These are phyloP conservation scores for Carex myosuroides DNA, from an alignment of 176 grass and related monocot genomes.

Conservation along the genomic window DNA sequence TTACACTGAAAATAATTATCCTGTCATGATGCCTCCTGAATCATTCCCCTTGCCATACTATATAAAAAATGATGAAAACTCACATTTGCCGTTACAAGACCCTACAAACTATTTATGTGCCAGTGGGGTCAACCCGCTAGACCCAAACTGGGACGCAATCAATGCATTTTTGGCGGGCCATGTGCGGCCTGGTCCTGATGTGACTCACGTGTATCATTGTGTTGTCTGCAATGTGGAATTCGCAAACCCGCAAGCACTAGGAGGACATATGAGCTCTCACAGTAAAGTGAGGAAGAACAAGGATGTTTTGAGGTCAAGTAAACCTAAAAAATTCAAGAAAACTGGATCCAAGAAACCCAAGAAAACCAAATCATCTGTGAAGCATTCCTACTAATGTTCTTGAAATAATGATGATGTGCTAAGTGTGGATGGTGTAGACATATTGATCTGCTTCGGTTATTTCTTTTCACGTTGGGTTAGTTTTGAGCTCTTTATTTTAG, in stretches of 20 bases:
- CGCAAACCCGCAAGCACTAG: slow-evolving; percentile 24
- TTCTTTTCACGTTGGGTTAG: not conserved
- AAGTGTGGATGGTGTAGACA: not conserved
- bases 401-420: not conserved
- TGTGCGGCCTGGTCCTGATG: slow-evolving; percentile 22
- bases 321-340: slow-evolving; percentile 6
- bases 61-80: not conserved
- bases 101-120: not conserved
- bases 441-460: not conserved
- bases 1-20: not conserved
- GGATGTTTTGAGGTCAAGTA: not conserved
- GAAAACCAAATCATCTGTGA: not conserved
- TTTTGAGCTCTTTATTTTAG: not conserved
- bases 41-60: slow-evolving; percentile 3
- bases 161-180: slow-evolving; percentile 26
- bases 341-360: not conserved
- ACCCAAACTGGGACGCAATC: slow-evolving; percentile 37
- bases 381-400: not conserved
- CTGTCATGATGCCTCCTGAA: not conserved
- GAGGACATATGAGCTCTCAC: slow-evolving; percentile 36
- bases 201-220: slow-evolving; percentile 10
- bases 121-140: not conserved
- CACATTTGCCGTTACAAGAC: not conserved
- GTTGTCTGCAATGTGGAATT: slow-evolving; percentile 27
- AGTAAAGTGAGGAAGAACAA: slow-evolving; percentile 20